Conservation (phyloP, 768 basidiomycete species). For the Calocybe indica region DNA sequence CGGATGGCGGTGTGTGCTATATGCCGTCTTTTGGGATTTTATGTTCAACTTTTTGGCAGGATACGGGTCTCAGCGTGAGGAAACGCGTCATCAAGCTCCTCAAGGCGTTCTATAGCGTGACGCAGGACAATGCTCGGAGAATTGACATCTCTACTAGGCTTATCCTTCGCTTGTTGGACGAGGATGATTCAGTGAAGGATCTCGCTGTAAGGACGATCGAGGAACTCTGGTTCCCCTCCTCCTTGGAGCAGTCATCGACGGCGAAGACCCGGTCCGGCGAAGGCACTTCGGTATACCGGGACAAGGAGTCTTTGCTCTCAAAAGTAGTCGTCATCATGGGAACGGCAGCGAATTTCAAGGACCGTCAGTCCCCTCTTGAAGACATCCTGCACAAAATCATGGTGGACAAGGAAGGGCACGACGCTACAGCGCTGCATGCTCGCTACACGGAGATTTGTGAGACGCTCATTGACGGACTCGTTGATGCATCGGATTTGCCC, state of each 20-base stretch:
- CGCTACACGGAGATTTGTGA: conserved; percentile 84
- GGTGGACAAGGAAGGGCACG: conserved; percentile 56
- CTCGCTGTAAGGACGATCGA: conserved; percentile 86
- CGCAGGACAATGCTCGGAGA: conserved; percentile 50
- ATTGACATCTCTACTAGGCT: conserved; percentile 81
- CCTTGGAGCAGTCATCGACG: conserved; percentile 22
- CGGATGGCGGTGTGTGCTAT: conserved; percentile 72
- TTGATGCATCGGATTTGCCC: conserved; percentile 78
- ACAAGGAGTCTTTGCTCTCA: conserved; percentile 48
- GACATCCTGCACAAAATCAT: conserved; percentile 82
- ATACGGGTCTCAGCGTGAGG: conserved; percentile 88
- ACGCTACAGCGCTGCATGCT: conserved; percentile 48
- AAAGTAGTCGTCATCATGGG: conserved; percentile 85
- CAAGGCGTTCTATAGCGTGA: conserved; percentile 70
- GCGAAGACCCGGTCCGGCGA: conserved; percentile 29
- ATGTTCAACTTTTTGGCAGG: conserved; percentile 39
- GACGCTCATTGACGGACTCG: conserved; percentile 78
- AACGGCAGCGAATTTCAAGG: conserved; percentile 75
- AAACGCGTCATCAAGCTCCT: conserved; percentile 96
- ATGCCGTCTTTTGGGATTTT: background rate
- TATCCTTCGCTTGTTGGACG: conserved; percentile 81
- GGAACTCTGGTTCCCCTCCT: conserved; percentile 78
- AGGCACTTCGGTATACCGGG: conserved; percentile 26
- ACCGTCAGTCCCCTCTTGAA: conserved; percentile 79
- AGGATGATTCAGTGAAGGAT: conserved; percentile 94